Evolutionary conservation across 2,329 filamentous ascomycete species (phyloP).

Genomic region (Fusarium circinatum): DNA sequence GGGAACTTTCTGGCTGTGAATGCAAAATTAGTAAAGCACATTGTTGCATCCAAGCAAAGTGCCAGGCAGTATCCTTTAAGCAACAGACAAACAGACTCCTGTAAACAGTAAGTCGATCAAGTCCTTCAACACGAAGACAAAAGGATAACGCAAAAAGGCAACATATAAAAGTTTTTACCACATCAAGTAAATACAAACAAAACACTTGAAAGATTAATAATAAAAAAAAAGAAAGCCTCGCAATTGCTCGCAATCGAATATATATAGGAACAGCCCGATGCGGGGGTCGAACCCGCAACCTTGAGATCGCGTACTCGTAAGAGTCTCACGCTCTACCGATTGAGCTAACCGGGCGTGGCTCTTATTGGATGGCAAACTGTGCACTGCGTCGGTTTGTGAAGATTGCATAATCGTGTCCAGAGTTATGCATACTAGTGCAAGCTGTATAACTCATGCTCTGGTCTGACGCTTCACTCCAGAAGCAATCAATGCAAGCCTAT

Average conservation of each 20-base stretch:
- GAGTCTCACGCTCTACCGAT: slow-evolving; percentile 75
- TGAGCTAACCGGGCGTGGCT: slow-evolving; percentile 51
- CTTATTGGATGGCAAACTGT: slow-evolving; percentile 5
- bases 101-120: too few relatives aligned
- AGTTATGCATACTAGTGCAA: background rate
- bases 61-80: background rate
- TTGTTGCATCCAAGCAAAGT: rapidly evolving
- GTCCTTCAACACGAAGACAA: background rate
- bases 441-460: background rate
- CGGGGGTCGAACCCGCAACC: slow-evolving; percentile 66
- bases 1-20: too few relatives aligned
- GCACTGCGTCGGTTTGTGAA: background rate
- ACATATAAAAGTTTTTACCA: too few relatives aligned
- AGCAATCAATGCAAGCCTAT: background rate
- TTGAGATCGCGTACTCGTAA: slow-evolving; percentile 62
- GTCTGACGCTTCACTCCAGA: background rate
- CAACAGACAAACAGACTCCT: background rate
- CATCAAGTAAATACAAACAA: background rate
- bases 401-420: rapidly evolving
- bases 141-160: background rate
- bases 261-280: slow-evolving; percentile 53
- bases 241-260: slow-evolving; percentile 22
- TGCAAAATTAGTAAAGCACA: too few relatives aligned
- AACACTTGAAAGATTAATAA: too few relatives aligned
- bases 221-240: slow-evolving; percentile 19